These are phyloP conservation scores for Fagus crenata DNA, from an alignment of 306 rosid species.

Conservation along the genomic window DNA sequence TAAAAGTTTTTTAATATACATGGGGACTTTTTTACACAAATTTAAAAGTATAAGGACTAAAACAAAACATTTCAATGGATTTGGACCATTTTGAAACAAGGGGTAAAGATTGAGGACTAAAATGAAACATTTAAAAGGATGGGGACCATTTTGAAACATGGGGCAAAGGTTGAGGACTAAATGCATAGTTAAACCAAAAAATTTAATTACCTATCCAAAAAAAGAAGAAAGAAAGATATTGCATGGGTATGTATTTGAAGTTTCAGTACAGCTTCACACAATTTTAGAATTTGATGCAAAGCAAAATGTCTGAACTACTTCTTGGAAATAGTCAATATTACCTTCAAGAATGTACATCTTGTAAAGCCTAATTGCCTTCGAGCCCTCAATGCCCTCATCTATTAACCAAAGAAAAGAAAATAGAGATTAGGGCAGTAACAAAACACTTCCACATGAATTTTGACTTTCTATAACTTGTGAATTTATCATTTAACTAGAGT, in stretches of 20 bases:
- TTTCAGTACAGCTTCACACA: background rate
- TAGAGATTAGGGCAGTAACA: conserved; percentile 26
- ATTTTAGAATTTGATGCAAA: background rate
- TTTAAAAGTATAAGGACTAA: too few relatives aligned
- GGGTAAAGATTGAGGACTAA: too few relatives aligned
- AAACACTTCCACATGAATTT: conserved; percentile 4
- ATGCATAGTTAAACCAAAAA: too few relatives aligned
- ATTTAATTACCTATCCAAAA: too few relatives aligned
- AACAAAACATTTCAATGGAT: too few relatives aligned
- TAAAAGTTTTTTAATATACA: too few relatives aligned
- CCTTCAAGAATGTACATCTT: conserved; percentile 73
- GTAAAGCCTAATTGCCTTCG: conserved; percentile 39
- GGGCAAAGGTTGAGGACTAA: too few relatives aligned
- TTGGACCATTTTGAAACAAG: too few relatives aligned
- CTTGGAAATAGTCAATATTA: conserved; percentile 31
- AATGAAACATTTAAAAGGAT: too few relatives aligned
- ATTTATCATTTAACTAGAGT: background rate
- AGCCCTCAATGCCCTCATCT: conserved; percentile 57
- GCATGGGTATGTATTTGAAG: background rate
- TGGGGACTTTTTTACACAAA: too few relatives aligned
- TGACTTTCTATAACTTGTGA: background rate
- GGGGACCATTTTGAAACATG: too few relatives aligned
- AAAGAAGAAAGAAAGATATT: background rate
- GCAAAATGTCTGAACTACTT: conserved; percentile 5
- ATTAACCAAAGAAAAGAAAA: conserved; percentile 9